phyloP scores from a whole-genome alignment of 1,284 basidiomycete species.

The Cryptococcus hybrid region DNA sequence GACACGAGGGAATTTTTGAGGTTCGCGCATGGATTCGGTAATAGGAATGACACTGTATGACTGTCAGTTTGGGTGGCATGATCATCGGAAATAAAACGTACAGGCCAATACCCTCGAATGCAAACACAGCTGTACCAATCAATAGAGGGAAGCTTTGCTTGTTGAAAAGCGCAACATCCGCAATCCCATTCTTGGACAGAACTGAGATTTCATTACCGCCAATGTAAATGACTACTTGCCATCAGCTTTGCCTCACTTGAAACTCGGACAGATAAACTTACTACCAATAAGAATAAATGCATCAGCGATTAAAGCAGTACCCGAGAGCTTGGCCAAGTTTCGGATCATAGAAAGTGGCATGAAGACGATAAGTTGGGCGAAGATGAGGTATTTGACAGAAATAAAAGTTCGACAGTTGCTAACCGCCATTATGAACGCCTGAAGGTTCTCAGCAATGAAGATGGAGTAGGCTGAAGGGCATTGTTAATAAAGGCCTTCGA shows the following conservation, averaged over 20 bases:
- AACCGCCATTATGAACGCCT: conserved; percentile 80
- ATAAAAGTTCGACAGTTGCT: conserved; percentile 72
- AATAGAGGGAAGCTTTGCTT: conserved; percentile 82
- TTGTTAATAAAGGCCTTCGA: not conserved
- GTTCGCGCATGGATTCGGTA: conserved; percentile 92
- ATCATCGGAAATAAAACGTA: conserved; percentile 46
- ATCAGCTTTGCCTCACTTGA: conserved; percentile 4
- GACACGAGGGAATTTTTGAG: conserved; percentile 84
- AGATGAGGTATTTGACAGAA: conserved; percentile 75
- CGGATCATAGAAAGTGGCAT: conserved; percentile 81
- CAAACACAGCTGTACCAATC: conserved; percentile 96
- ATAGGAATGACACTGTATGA: conserved; percentile 75
- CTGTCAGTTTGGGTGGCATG: not conserved
- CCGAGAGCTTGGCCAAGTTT: conserved; percentile 88
- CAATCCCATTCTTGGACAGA: conserved; percentile 65
- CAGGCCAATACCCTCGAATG: conserved; percentile 96
- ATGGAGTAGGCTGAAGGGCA: conserved; percentile 73
- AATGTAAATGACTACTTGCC: conserved; percentile 65
- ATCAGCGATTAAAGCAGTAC: conserved; percentile 89
- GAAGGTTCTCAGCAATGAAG: conserved; percentile 91
- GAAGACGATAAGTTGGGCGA: conserved; percentile 81
- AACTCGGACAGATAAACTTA: conserved; percentile 32
- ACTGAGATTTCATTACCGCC: conserved; percentile 73
- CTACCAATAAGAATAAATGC: conserved; percentile 87
- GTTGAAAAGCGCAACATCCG: conserved; percentile 89